Percentiles rank a stretch among this genome's conserved stretches.
These are phyloP conservation scores for Bipolaris oryzae DNA, from an alignment of 2,329 filamentous ascomycete genomes.

Conservation along the genomic window DNA sequence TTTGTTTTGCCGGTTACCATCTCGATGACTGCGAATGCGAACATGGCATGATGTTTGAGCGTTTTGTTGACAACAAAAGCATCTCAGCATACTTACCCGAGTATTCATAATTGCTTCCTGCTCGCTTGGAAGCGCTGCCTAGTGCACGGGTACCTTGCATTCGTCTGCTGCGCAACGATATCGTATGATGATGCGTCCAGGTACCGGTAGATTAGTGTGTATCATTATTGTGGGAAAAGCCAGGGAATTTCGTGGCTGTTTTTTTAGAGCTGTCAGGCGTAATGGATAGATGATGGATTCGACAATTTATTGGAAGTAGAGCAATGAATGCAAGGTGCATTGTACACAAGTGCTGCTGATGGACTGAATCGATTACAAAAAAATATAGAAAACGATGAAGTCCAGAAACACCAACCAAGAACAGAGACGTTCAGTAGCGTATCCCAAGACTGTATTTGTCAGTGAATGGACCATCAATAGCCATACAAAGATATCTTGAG, in stretches of 20 bases:
- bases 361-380: no score
- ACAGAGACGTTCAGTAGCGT: conserved; percentile 56
- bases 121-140: neutral
- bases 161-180: neutral
- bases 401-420: neutral
- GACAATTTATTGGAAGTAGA: neutral
- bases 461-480: no score
- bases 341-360: neutral
- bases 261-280: neutral
- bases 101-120: neutral
- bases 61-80: conserved; percentile 2
- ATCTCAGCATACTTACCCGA: neutral
- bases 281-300: neutral
- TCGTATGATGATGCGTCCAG: neutral
- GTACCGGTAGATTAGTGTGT: neutral
- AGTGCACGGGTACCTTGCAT: conserved; percentile 3
- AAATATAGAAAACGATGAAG: neutral
- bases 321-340: neutral
- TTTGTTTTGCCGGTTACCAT: neutral
- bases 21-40: neutral
- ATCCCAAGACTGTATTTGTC: no score
- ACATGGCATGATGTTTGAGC: conserved; percentile 2
- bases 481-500: no score
- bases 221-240: neutral
- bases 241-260: neutral